A percentile compares a stretch with the other conserved stretches of the same genome.
phyloP scores from a whole-genome alignment of 2,329 filamentous ascomycete genomes.

The Aspergillus chevalieri region DNA sequence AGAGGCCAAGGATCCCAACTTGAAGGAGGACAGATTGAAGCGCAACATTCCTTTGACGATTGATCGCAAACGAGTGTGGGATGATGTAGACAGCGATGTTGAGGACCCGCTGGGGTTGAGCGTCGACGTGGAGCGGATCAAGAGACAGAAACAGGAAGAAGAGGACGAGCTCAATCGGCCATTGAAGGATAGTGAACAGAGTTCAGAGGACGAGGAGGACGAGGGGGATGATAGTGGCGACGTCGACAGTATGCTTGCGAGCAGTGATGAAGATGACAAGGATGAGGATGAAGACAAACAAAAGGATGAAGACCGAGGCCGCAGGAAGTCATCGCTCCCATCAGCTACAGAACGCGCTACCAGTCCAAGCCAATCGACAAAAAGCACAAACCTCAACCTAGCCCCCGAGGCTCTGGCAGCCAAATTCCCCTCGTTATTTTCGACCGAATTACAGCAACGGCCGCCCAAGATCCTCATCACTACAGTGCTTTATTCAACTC shows the following conservation, averaged over 20 bases:
- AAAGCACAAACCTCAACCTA: conserved; percentile 54
- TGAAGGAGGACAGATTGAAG: conserved; percentile 66
- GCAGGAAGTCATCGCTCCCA: conserved; percentile 28
- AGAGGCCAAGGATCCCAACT: conserved; percentile 73
- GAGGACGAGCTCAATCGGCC: conserved; percentile 35
- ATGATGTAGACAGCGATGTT: conserved; percentile 58
- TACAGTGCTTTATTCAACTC: conserved; percentile 78
- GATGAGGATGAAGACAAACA: conserved; percentile 41
- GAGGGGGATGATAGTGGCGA: conserved; percentile 55
- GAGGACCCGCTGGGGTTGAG: conserved; percentile 42
- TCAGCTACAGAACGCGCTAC: conserved; percentile 46
- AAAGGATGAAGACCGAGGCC: conserved; percentile 34
- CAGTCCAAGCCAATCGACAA: conserved; percentile 50
- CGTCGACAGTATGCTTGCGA: conserved; percentile 68
- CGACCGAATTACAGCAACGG: conserved; percentile 43
- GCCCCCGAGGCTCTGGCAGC: conserved; percentile 56
- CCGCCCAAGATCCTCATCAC: conserved; percentile 85
- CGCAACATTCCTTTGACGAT: conserved; percentile 75
- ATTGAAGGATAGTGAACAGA: conserved; percentile 41
- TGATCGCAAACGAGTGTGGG: conserved; percentile 86
- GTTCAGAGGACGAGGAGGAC: conserved; percentile 39
- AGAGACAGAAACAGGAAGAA: conserved; percentile 42
- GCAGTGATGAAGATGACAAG: conserved; percentile 47
- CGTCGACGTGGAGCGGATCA: conserved; percentile 45
- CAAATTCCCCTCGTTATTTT: conserved; percentile 57